Evolutionary conservation across 75 land plant genomes (phyloP).

Genomic region (Pinus albicaulis): DNA sequence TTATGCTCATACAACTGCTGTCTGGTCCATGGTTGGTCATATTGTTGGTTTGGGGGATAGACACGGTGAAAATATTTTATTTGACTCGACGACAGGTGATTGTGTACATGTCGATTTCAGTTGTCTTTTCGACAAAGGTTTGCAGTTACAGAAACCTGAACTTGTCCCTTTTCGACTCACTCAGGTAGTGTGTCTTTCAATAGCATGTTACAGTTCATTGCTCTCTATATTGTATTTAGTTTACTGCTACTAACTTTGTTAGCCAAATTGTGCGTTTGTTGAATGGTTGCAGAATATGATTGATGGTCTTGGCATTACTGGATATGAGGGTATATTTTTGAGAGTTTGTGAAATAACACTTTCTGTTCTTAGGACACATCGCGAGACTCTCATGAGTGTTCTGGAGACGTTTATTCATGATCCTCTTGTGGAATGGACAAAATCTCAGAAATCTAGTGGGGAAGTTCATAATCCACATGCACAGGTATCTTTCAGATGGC

Average conservation of each 20-base stretch:
- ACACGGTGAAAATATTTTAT: slow-evolving; percentile 98
- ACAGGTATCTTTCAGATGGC: slow-evolving; percentile 54
- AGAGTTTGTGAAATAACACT: slow-evolving; percentile 94
- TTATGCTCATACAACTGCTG: slow-evolving; percentile 97
- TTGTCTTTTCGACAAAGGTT: slow-evolving; percentile 97
- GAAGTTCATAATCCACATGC: slow-evolving; percentile 99
- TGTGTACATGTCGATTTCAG: slow-evolving; percentile 99
- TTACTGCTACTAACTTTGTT: neutral
- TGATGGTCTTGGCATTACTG: slow-evolving; percentile 98
- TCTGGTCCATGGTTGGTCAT: slow-evolving; percentile 99
- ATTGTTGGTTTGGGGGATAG: slow-evolving; percentile 98
- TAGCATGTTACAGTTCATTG: neutral
- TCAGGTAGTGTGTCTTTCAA: slow-evolving; percentile 56
- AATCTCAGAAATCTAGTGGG: slow-evolving; percentile 96
- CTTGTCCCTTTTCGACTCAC: slow-evolving; percentile 97
- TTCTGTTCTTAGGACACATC: slow-evolving; percentile 80
- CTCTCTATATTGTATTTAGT: neutral
- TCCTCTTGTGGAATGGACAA: slow-evolving; percentile 99
- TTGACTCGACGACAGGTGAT: slow-evolving; percentile 98
- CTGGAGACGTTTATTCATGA: slow-evolving; percentile 99
- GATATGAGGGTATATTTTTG: slow-evolving; percentile 90
- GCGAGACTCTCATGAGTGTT: slow-evolving; percentile 95
- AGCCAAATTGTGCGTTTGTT: neutral
- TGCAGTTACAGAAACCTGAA: slow-evolving; percentile 94
- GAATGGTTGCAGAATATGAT: slow-evolving; percentile 80